Percentiles rank a stretch among this genome's conserved stretches.
Evolutionary conservation across 352 stramenopile genomes (phyloP).

Genomic region (Phytopythium mirpurense): DNA sequence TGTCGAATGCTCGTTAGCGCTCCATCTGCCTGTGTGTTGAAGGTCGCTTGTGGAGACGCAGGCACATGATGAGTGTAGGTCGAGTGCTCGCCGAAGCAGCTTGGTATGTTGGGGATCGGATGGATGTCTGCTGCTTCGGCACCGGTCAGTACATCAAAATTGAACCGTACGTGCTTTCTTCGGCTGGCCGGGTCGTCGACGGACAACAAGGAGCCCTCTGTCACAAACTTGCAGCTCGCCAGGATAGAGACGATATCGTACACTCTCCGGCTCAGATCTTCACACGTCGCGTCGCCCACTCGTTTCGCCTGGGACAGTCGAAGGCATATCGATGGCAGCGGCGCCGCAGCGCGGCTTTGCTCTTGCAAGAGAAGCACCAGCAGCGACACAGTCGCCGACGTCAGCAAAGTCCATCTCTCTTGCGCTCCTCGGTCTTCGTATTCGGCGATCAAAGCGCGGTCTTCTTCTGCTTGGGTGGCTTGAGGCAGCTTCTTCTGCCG

Average conservation of each 20-base stretch:
- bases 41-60: no score
- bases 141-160: slow-evolving; percentile 40
- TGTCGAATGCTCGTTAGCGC: neutral
- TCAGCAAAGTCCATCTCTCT: slow-evolving; percentile 53
- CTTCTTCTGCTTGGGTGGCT: slow-evolving; percentile 27
- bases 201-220: slow-evolving; percentile 13
- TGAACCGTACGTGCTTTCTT: slow-evolving; percentile 54
- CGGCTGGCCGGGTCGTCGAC: slow-evolving; percentile 15
- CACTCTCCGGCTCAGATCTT: slow-evolving; percentile 49
- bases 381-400: slow-evolving; percentile 47
- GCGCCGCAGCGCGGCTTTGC: slow-evolving; percentile 15
- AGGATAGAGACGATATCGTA: slow-evolving; percentile 71
- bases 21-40: no score
- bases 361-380: slow-evolving; percentile 51
- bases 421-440: slow-evolving; percentile 35
- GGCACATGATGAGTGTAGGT: no score
- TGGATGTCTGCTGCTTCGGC: neutral
- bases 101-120: neutral
- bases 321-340: slow-evolving; percentile 30
- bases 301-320: slow-evolving; percentile 42
- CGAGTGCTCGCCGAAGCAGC: neutral
- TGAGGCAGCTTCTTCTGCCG: neutral
- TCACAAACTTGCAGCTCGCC: slow-evolving; percentile 38
- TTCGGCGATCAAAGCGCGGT: slow-evolving; percentile 34
- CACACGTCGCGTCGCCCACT: slow-evolving; percentile 8